phyloP scores from a whole-genome alignment of 345 rosid genomes.

The Moricandia arvensis region DNA sequence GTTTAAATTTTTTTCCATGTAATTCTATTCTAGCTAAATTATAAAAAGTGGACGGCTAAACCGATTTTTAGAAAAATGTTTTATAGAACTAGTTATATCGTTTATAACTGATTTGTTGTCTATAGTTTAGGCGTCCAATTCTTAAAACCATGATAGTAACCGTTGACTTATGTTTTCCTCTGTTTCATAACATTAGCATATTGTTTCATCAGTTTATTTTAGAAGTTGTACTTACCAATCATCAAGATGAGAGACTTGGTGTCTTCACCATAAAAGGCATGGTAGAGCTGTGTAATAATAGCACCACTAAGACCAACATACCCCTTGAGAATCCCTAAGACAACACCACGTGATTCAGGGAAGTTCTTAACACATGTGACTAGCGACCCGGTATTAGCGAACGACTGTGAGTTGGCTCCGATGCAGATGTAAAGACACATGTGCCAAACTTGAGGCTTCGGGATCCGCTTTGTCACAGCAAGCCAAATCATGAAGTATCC shows the following conservation, averaged over 20 bases:
- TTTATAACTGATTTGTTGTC: too few species aligned
- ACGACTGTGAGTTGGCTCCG: constrained; percentile 59
- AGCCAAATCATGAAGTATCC: constrained; percentile 56
- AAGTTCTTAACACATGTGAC: constrained; percentile 60
- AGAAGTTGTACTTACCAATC: constrained; percentile 32
- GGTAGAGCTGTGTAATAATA: constrained; percentile 49
- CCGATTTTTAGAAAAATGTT: neutral
- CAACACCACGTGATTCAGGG: constrained; percentile 55
- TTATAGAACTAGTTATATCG: neutral
- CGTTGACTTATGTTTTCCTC: constrained; percentile 19
- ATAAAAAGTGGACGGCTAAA: neutral
- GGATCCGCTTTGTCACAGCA: constrained; percentile 41
- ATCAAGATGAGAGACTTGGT: constrained; percentile 44
- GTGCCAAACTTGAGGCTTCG: constrained; percentile 50
- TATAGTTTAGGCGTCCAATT: neutral
- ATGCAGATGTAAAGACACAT: constrained; percentile 54
- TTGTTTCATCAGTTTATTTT: neutral
- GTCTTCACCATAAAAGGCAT: constrained; percentile 48
- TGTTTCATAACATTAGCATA: constrained; percentile 12
- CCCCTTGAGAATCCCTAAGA: constrained; percentile 55
- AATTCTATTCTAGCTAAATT: too few species aligned
- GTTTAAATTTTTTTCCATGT: neutral
- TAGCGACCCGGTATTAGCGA: constrained; percentile 50
- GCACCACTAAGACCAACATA: constrained; percentile 60
- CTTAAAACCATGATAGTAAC: neutral